Conservation (phyloP, 768 basidiomycete species). For the Termitomyces titanicus region DNA sequence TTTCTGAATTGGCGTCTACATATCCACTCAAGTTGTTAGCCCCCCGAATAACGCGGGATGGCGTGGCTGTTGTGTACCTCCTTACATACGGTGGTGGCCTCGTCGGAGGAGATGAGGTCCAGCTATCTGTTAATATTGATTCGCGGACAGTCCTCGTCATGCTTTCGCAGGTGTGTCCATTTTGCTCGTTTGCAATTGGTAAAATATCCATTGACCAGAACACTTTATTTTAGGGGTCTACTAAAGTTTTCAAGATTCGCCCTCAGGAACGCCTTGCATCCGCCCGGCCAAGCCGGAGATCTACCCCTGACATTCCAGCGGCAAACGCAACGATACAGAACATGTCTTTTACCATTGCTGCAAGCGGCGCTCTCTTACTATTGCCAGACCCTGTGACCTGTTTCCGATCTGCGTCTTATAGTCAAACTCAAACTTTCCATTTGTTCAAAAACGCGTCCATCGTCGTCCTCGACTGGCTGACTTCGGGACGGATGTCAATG, state of each 20-base stretch:
- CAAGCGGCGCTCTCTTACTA: conserved; percentile 62
- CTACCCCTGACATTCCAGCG: not conserved
- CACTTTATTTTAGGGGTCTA: conserved; percentile 64
- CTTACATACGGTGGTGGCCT: conserved; percentile 91
- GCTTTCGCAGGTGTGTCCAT: conserved; percentile 74
- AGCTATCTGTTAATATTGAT: conserved; percentile 58
- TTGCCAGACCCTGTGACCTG: conserved; percentile 94
- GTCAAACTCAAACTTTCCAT: conserved; percentile 77
- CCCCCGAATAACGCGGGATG: conserved; percentile 47
- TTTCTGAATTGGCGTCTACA: conserved; percentile 71
- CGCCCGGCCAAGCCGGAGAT: conserved; percentile 13
- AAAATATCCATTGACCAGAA: not conserved
- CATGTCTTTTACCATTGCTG: conserved; percentile 53
- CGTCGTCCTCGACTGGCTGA: conserved; percentile 87
- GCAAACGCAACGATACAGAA: conserved; percentile 51
- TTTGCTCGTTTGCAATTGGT: not conserved
- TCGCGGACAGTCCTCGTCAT: conserved; percentile 59
- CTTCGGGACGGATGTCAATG: conserved; percentile 76
- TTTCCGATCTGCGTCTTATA: conserved; percentile 80
- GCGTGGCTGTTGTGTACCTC: conserved; percentile 70
- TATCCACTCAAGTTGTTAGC: conserved; percentile 91
- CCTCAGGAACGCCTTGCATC: conserved; percentile 55
- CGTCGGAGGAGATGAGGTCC: conserved; percentile 78
- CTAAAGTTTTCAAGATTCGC: conserved; percentile 90
- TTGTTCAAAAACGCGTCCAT: conserved; percentile 59